Percentiles rank a stretch among this genome's conserved stretches.
phyloP scores from a whole-genome alignment of 768 basidiomycete genomes.

The Baorangia bicolor region DNA sequence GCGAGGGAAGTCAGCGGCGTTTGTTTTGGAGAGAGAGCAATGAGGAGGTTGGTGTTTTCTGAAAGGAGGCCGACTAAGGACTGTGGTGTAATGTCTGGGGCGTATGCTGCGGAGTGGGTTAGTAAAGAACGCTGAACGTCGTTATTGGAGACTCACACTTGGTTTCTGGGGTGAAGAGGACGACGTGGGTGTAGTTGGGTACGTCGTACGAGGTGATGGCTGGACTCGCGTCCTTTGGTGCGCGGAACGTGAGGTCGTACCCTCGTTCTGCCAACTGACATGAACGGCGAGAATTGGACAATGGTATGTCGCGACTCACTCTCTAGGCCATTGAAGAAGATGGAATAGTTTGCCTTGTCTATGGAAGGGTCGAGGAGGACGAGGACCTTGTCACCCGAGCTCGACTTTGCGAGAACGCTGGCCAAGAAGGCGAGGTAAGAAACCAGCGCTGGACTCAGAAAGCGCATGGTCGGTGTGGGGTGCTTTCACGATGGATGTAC shows the following conservation, averaged over 20 bases:
- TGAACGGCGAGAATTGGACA: background rate
- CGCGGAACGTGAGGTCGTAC: constrained; percentile 83
- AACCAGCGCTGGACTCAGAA: constrained; percentile 26
- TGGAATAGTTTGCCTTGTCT: constrained; percentile 67
- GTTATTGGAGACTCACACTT: constrained; percentile 57
- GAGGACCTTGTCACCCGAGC: constrained; percentile 77
- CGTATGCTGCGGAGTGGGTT: constrained; percentile 47
- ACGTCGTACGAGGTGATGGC: constrained; percentile 67
- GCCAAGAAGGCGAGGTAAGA: constrained; percentile 30
- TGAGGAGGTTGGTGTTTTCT: constrained; percentile 76
- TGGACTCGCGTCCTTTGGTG: constrained; percentile 72
- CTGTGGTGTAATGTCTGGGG: constrained; percentile 79
- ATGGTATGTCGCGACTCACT: constrained; percentile 42
- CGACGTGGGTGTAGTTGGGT: constrained; percentile 78
- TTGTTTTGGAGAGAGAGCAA: constrained; percentile 76
- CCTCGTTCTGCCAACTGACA: constrained; percentile 57
- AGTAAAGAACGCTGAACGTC: background rate
- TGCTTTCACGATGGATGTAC: background rate
- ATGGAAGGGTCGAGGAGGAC: constrained; percentile 77
- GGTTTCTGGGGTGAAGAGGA: constrained; percentile 80
- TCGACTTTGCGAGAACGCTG: constrained; percentile 56
- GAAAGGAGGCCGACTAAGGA: constrained; percentile 69
- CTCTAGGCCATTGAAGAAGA: constrained; percentile 79
- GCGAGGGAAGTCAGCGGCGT: constrained; percentile 75
- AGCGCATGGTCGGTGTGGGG: constrained; percentile 25